Percentiles rank a stretch among this genome's conserved stretches.
Evolutionary conservation across 176 grass and related monocot species (phyloP).

Genomic region (maize (Zea mays)): Zm-B73-REFERENCE-NAM-5.0 NC_050104.1:42908001-42908500

Average conservation of each 20-base stretch:
- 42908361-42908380: no score
- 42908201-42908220: background rate
- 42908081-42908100: constrained; percentile 49
- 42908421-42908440: no score
- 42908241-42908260: constrained; percentile 16
- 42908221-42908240: constrained; percentile 23
- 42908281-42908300: background rate
- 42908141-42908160: constrained; percentile 44
- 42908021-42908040: constrained; percentile 48
- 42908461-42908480: no score
- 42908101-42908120: constrained; percentile 59
- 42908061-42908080: constrained; percentile 49
- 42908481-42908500: no score
- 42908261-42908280: background rate
- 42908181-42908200: background rate
- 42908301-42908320: background rate
- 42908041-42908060: constrained; percentile 52
- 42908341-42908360: no score
- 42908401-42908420: no score
- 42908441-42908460: no score
- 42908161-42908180: constrained; percentile 18
- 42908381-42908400: no score
- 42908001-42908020: constrained; percentile 5
- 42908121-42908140: constrained; percentile 56
- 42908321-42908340: no score